Evolutionary conservation across 2,329 filamentous ascomycete species (phyloP), one percentile per base, ranked within the genome.

Genomic region (Stemphylium lycopersici): DNA sequence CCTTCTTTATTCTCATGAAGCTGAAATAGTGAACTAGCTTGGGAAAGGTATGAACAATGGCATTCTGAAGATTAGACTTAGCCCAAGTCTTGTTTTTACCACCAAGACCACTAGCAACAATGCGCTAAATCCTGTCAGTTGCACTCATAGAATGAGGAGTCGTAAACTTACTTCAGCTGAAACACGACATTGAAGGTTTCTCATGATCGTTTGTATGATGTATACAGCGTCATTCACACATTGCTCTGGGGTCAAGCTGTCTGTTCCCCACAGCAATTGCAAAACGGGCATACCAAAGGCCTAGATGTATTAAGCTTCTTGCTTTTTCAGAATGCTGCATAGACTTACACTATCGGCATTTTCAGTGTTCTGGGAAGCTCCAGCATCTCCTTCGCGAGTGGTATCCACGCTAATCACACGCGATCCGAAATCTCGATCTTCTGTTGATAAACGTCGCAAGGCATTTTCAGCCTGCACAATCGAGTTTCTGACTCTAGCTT

Each of bases 371-470:
- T 32, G 36, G 15, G 16, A 16, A 20, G 6, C 1, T 5, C 20
- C 33, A 31, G 2, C 11, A 3, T 32, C n/a, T 2, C 16, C 18
- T 31, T 26, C 16, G 3, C 10, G 13, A 15, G 16, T n/a, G 8
- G 32, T 20, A 1, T 26, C 20, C 29, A 22, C 3, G n/a, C 13
- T 36, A 4, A 11, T 12, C 11, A 16, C 12, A 22, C 40, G 16
- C 16, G 6, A 16, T 39, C 24, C 29, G 6, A 26, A 3, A 3
- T 43, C 44, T 15, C 12, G 10, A 15, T 56, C 20, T 18, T 56
- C 43, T 11, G 49, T 54, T 10, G 50, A 55, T 10, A 47, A 29
- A 10, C 50, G 32, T 8, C 42, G 38, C 18, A 50, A 40, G 18
- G 44, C 34, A 36, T 8, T 31, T 26, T 38, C 43, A 31, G 44